phyloP scores from a whole-genome alignment of 2,329 filamentous ascomycete species.

The Colletotrichum eremochloae region DNA sequence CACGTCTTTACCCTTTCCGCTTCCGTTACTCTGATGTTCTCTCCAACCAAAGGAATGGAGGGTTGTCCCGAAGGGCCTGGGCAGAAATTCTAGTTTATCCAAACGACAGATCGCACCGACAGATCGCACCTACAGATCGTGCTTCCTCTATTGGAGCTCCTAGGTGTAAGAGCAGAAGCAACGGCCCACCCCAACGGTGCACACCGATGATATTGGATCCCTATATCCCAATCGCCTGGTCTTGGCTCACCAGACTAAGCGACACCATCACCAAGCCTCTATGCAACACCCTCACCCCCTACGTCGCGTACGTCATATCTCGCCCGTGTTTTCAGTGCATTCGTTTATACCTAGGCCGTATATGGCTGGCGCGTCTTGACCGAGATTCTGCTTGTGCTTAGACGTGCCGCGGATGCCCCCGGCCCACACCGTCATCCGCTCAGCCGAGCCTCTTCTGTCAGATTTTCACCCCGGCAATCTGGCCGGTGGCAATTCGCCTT shows the following conservation, averaged over 20 bases:
- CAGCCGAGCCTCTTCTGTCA: constrained; percentile 34
- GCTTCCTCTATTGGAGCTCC: neutral
- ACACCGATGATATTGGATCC: neutral
- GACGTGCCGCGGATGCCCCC: constrained; percentile 34
- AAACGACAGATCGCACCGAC: neutral
- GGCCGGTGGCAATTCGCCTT: constrained; percentile 23
- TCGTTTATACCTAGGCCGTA: constrained; percentile 3
- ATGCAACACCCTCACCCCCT: neutral
- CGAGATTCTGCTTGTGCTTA: constrained; percentile 32
- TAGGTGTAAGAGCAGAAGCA: neutral
- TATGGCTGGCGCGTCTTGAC: constrained; percentile 36
- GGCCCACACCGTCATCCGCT: constrained; percentile 36
- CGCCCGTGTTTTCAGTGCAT: constrained; percentile 24
- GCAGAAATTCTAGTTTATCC: constrained; percentile 20
- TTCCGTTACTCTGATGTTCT: neutral
- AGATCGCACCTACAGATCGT: neutral
- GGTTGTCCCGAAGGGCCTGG: constrained; percentile 16
- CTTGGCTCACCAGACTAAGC: constrained; percentile 3
- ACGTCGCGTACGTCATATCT: constrained; percentile 34
- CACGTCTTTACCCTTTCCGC: constrained; percentile 8
- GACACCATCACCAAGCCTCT: constrained; percentile 4
- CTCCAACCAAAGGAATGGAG: neutral
- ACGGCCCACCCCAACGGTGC: neutral
- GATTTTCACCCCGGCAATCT: constrained; percentile 41
- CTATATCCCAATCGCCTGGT: neutral